Evolutionary conservation across 768 basidiomycete species (phyloP), one percentile per base, ranked within the genome.

Genomic region (Macrolepiota albuminosa): DNA sequence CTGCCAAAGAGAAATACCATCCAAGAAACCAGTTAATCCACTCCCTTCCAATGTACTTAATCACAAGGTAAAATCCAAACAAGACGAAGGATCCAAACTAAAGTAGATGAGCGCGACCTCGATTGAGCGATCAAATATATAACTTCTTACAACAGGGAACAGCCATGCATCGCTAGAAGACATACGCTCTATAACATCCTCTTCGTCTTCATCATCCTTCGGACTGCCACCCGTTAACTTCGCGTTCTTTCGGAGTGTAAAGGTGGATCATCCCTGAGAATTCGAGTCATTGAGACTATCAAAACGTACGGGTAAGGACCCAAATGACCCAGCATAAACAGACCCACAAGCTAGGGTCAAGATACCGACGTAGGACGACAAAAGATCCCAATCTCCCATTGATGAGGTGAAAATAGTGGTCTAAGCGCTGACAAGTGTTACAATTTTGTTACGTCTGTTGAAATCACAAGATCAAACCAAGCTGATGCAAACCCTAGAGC

Each of bases 11-110:
- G 63, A 90, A 90, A 66, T 90, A 93, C 84, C 82, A 86, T 6
- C 81, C 87, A 26, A 96, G 75, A 6, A 94, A 64, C 80, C 81
- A 82, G 72, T 95, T 95, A 58, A 96, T 84, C 87, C 91, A 91
- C 59, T 85, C 84, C 64, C 82, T 84, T 36, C 92, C 91, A 55
- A 89, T 73, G 69, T 87, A 93, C 67, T 84, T 88, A 58, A 96
- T 79, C 31, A 89, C 71, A 57, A 81, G 61, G 66, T 89, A 95
- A 61, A 94, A 70, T 5, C 86, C 83, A 63, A 91, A 75, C 34
- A 96, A 76, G 36, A 80, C 81, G 6, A 76, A 77, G 1, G 91
- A 92, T 5, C 90, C 93, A 60, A 88, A 73, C 88, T 91, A 63
- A 47, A 49, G 48, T 18, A 48, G 37, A 57, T 61, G 52, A 54